Conservation (phyloP, 768 basidiomycete genomes). For the Psilocybe azurescens region DNA sequence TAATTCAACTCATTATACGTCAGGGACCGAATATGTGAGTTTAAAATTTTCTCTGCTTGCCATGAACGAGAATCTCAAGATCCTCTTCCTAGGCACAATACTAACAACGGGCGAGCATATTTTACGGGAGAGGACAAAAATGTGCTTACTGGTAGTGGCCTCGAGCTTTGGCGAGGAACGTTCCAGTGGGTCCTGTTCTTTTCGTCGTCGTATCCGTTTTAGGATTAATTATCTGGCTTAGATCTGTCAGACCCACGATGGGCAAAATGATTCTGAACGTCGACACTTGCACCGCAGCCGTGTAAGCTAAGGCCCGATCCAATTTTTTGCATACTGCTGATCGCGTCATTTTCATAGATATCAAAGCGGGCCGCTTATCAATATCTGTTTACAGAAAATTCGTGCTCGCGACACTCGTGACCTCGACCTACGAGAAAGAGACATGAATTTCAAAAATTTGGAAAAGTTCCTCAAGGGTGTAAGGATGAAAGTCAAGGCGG, state of each 20-base stretch:
- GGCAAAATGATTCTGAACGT: slow-evolving; percentile 48
- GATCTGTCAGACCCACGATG: slow-evolving; percentile 51
- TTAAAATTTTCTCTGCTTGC: background rate
- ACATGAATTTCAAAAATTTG: slow-evolving; percentile 34
- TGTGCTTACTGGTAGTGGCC: slow-evolving; percentile 21
- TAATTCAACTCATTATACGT: slow-evolving; percentile 54
- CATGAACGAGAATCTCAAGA: background rate
- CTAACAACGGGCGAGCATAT: slow-evolving; percentile 52
- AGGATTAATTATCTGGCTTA: slow-evolving; percentile 19
- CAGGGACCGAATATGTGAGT: slow-evolving; percentile 52
- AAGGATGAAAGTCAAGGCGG: slow-evolving; percentile 34
- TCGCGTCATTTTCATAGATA: slow-evolving; percentile 28
- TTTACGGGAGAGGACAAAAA: slow-evolving; percentile 30
- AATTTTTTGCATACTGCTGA: background rate
- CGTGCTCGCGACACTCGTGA: slow-evolving; percentile 31
- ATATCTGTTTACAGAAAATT: slow-evolving; percentile 36
- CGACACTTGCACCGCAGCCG: slow-evolving; percentile 49
- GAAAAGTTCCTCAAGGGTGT: slow-evolving; percentile 44
- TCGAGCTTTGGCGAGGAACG: slow-evolving; percentile 54
- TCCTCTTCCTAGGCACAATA: slow-evolving; percentile 38
- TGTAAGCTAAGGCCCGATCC: slow-evolving; percentile 36
- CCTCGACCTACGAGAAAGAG: slow-evolving; percentile 29
- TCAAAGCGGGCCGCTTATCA: slow-evolving; percentile 31
- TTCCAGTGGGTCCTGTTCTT: slow-evolving; percentile 47
- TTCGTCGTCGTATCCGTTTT: background rate